A percentile compares a stretch with the other conserved stretches of the same genome.
phyloP scores from a whole-genome alignment of 805 yeast species.

The Clavispora carvajalis region DNA sequence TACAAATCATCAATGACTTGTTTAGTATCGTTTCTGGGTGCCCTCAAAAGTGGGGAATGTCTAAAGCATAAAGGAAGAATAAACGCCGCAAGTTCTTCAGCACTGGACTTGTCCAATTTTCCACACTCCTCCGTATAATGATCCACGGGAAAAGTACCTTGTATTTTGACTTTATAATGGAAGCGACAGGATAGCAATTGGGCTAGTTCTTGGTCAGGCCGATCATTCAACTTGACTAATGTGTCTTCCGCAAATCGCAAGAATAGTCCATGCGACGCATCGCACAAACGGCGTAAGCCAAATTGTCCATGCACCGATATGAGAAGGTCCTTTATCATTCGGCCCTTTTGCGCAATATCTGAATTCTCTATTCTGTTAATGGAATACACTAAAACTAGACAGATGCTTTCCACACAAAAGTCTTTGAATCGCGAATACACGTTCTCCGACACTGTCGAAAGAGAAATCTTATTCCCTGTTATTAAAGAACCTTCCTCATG shows the following conservation, averaged over 20 bases:
- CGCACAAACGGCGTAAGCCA: conserved; percentile 69
- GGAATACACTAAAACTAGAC: conserved; percentile 37
- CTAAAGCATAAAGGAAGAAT: conserved; percentile 52
- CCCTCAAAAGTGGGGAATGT: conserved; percentile 53
- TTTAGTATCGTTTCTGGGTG: conserved; percentile 69
- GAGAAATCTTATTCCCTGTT: conserved; percentile 34
- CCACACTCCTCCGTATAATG: conserved; percentile 44
- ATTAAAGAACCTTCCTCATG: conserved; percentile 47
- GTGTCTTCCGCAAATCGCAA: conserved; percentile 54
- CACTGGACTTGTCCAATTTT: conserved; percentile 23
- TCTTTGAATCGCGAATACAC: conserved; percentile 46
- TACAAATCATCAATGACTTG: conserved; percentile 64
- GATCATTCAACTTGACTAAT: conserved; percentile 41
- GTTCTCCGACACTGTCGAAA: conserved; percentile 37
- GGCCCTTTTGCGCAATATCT: conserved; percentile 14
- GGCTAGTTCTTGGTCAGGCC: conserved; percentile 60
- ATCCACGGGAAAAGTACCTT: conserved; percentile 57
- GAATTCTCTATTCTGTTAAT: conserved; percentile 5
- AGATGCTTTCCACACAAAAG: conserved; percentile 33
- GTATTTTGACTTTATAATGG: conserved; percentile 58
- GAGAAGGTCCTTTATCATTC: conserved; percentile 38
- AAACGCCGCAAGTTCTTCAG: conserved; percentile 39
- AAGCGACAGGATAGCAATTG: conserved; percentile 78
- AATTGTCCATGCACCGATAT: conserved; percentile 66
- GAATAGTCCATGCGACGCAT: conserved; percentile 55